Percentiles rank a stretch among this genome's conserved stretches.
Evolutionary conservation across 495 filamentous ascomycete species (phyloP).

Genomic region (Penicillium riverlandense): DNA sequence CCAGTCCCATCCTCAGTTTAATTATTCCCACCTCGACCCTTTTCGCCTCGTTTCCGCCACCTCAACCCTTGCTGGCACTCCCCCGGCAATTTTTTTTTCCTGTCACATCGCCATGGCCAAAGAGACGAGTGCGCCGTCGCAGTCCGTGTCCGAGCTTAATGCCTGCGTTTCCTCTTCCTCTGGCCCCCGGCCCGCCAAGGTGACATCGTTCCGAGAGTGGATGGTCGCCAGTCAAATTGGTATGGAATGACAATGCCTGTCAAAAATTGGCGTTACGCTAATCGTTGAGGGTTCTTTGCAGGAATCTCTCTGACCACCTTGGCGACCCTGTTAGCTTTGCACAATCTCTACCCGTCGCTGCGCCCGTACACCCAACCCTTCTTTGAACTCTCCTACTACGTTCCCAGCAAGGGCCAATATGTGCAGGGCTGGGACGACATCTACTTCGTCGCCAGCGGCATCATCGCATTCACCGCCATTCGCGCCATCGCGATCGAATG

Average conservation of each 20-base stretch:
- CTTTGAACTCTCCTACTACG: conserved; percentile 78
- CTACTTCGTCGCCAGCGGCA: conserved; percentile 70
- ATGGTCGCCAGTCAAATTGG: conserved; percentile 47
- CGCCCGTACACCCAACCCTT: conserved; percentile 75
- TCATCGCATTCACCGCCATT: conserved; percentile 77
- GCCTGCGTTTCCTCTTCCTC: conserved; percentile 34
- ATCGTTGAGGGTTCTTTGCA: conserved; percentile 23
- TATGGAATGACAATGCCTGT: conserved; percentile 19
- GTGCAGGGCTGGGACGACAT: conserved; percentile 71
- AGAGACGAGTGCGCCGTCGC: conserved; percentile 20
- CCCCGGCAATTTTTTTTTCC: conserved; percentile 6
- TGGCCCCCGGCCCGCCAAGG: conserved; percentile 28
- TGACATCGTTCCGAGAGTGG: conserved; percentile 45
- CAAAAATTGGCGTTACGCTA: conserved; percentile 7
- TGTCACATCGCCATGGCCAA: conserved; percentile 23
- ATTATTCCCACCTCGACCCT: conserved; percentile 13
- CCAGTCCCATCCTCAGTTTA: conserved; percentile 15
- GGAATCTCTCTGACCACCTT: conserved; percentile 74
- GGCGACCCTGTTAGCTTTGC: conserved; percentile 66
- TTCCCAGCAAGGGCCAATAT: conserved; percentile 58
- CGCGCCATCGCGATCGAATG: conserved; percentile 85
- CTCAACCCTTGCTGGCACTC: conserved; percentile 10
- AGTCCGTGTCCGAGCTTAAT: conserved; percentile 33
- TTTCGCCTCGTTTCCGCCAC: conserved; percentile 17
- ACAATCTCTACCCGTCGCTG: conserved; percentile 71